A percentile compares a stretch with the other conserved stretches of the same genome.
Evolutionary conservation across 1,139 yeast species (phyloP).

Genomic region (Kodamaea plutei): DNA sequence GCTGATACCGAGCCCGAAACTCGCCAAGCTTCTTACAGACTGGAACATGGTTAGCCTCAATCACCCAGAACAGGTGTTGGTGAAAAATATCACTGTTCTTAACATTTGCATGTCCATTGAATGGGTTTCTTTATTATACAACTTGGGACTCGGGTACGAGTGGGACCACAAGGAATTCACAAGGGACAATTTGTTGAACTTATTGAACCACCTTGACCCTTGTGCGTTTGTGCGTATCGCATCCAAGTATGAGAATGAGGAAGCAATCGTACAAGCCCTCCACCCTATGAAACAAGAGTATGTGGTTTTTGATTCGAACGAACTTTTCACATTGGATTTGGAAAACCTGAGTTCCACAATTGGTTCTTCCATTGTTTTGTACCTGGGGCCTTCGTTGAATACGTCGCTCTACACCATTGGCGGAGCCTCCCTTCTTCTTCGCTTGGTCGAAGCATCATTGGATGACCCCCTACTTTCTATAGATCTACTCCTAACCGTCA

Average conservation of each 20-base stretch:
- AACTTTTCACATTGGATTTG: constrained; percentile 7
- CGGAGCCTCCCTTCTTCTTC: constrained; percentile 32
- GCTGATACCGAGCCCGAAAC: constrained; percentile 41
- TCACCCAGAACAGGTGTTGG: constrained; percentile 12
- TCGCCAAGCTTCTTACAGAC: constrained; percentile 22
- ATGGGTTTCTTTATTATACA: constrained; percentile 37
- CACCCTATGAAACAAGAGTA: constrained; percentile 21
- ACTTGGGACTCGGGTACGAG: constrained; percentile 35
- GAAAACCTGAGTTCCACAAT: not conserved
- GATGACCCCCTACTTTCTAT: constrained; percentile 10
- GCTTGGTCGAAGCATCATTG: constrained; percentile 27
- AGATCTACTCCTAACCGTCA: constrained; percentile 21
- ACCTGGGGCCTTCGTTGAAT: constrained; percentile 19
- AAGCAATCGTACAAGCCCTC: constrained; percentile 20
- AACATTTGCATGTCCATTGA: constrained; percentile 27
- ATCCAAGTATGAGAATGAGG: constrained; percentile 20
- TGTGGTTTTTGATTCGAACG: constrained; percentile 31
- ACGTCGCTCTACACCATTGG: constrained; percentile 34
- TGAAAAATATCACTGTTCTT: constrained; percentile 29
- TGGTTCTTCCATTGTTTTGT: not conserved
- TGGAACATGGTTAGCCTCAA: constrained; percentile 44
- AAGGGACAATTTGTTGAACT: constrained; percentile 25
- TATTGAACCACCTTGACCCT: constrained; percentile 29
- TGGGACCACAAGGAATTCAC: constrained; percentile 38
- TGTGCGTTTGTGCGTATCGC: constrained; percentile 25